phyloP scores from a whole-genome alignment of 106 monocot genomes.

The Platanthera guangdongensis region DNA sequence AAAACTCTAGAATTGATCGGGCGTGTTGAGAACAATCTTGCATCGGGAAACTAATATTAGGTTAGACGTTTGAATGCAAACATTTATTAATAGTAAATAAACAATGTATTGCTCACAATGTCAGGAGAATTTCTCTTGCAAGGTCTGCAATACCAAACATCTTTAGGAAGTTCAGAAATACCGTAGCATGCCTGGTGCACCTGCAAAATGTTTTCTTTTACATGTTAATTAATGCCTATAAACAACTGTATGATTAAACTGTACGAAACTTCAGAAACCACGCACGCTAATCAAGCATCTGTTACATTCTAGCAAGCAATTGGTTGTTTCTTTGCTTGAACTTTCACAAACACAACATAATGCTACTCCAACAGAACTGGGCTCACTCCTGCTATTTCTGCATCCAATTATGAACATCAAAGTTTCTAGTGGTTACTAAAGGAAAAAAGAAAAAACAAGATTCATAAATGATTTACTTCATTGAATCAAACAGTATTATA shows the following conservation, averaged over 20 bases:
- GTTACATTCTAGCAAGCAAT: conserved; percentile 54
- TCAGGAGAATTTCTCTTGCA: conserved; percentile 53
- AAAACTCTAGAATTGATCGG: no score
- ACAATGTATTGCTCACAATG: conserved; percentile 42
- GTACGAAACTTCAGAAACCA: not conserved
- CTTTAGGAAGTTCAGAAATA: conserved; percentile 55
- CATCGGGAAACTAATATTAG: no score
- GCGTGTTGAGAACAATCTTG: no score
- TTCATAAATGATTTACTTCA: no score
- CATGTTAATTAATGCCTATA: conserved; percentile 7
- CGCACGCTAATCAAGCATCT: conserved; percentile 61
- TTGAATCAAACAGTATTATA: not conserved
- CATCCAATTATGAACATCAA: conserved; percentile 1
- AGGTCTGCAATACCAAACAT: conserved; percentile 70
- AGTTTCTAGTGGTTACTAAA: not conserved
- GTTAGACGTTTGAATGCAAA: no score
- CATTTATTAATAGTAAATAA: not conserved
- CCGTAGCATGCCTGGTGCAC: conserved; percentile 97
- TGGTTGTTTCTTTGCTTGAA: conserved; percentile 54
- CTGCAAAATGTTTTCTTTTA: conserved; percentile 25
- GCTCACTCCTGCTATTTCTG: conserved; percentile 17
- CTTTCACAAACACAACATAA: conserved; percentile 88
- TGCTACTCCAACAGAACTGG: conserved; percentile 36
- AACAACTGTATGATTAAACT: not conserved
- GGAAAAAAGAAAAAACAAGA: not conserved